These are phyloP conservation scores for Boechera divaricarpa DNA, from an alignment of 345 rosid genomes.

Conservation along the genomic window DNA sequence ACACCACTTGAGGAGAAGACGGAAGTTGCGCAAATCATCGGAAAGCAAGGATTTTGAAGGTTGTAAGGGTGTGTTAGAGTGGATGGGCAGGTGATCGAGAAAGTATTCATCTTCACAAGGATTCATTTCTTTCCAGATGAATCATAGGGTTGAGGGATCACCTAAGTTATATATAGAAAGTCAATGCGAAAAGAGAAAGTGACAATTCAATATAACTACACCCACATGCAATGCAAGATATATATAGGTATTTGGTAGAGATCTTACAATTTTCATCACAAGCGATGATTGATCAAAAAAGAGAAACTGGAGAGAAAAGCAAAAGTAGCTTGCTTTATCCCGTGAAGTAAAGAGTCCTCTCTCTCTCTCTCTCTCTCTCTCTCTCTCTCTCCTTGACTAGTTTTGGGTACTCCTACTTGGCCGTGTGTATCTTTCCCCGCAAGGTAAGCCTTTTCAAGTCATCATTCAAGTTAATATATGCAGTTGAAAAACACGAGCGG, in stretches of 20 bases:
- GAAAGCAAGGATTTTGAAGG: conserved; percentile 48
- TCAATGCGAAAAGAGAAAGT: conserved; percentile 15
- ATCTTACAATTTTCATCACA: conserved; percentile 27
- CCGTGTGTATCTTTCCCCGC: conserved; percentile 6
- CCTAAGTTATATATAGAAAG: conserved; percentile 1
- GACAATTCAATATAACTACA: conserved; percentile 31
- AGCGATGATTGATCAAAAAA: conserved; percentile 15
- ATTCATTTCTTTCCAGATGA: conserved; percentile 24
- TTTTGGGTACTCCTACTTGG: conserved; percentile 21
- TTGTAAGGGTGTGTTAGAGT: conserved; percentile 42
- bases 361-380: conserved; percentile 12
- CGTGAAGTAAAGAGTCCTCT: conserved; percentile 22
- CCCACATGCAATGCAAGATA: conserved; percentile 17
- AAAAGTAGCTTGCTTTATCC: conserved; percentile 25
- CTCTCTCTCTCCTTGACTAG: not conserved
- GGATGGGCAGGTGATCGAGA: conserved; percentile 24
- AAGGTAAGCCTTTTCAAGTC: conserved; percentile 23
- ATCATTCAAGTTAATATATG: not conserved
- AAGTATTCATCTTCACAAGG: conserved; percentile 32
- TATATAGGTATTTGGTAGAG: conserved; percentile 11
- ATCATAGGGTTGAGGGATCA: not conserved
- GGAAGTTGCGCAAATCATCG: conserved; percentile 60
- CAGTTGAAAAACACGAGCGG: conserved; percentile 12
- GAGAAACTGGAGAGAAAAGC: conserved; percentile 20
- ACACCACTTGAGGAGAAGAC: conserved; percentile 65